A percentile compares a stretch with the other conserved stretches of the same genome.
Conservation (phyloP, 352 stramenopile genomes). For the Pythium phragmitis region DNA sequence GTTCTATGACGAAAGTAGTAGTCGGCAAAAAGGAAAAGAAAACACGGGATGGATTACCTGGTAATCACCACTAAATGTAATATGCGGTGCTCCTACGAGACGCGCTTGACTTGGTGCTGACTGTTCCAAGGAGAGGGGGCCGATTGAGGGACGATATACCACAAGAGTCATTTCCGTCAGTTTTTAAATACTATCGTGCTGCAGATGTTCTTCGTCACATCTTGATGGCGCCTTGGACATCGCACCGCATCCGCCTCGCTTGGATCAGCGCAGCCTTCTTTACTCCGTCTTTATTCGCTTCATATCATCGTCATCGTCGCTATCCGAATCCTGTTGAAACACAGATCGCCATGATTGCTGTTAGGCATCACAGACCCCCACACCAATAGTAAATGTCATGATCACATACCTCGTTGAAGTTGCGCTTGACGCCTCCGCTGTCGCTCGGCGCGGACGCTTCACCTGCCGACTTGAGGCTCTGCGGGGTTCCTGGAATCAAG, state of each 20-base stretch:
- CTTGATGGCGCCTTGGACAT: background rate
- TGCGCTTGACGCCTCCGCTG: constrained; percentile 45
- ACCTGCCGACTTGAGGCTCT: constrained; percentile 33
- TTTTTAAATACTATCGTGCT: constrained; percentile 30
- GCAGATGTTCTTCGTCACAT: constrained; percentile 1
- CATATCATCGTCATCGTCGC: constrained; percentile 69
- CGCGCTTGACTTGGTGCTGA: background rate
- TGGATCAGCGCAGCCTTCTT: constrained; percentile 6
- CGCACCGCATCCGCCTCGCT: background rate
- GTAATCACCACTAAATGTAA: background rate
- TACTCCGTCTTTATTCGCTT: constrained; percentile 64
- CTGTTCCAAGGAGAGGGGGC: background rate
- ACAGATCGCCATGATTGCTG: constrained; percentile 4
- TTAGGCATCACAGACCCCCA: background rate
- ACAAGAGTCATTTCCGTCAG: constrained; percentile 24
- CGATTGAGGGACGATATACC: constrained; percentile 11
- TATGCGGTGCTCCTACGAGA: background rate
- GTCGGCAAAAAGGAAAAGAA: background rate
- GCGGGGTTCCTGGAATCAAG: constrained; percentile 57
- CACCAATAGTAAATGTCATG: background rate
- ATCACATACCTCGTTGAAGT: constrained; percentile 39
- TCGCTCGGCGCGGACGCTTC: constrained; percentile 22
- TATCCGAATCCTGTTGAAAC: constrained; percentile 44
- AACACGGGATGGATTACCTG: background rate
- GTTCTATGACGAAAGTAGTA: constrained; percentile 37